A percentile compares a stretch with the other conserved stretches of the same genome.
Evolutionary conservation across 345 rosid genomes (phyloP).

Genomic region (Salix exigua): DNA sequence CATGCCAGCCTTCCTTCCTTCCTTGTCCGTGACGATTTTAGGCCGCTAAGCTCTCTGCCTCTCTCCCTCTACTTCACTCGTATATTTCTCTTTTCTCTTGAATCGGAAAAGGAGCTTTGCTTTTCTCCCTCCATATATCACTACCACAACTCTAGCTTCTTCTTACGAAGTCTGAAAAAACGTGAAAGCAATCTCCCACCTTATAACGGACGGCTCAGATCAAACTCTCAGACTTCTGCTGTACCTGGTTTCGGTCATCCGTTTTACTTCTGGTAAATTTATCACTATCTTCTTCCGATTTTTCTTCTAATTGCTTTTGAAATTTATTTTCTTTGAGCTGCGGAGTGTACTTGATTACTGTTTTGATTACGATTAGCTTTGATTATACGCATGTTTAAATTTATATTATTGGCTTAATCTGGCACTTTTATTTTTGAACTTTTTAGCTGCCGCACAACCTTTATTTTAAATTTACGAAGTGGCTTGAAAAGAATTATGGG

Average conservation of each 20-base stretch:
- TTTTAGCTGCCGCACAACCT: background rate
- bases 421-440: too few relatives aligned
- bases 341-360: background rate
- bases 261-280: constrained; percentile 13
- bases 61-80: background rate
- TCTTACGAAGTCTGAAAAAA: background rate
- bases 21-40: constrained; percentile 10
- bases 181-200: background rate
- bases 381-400: background rate
- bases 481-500: background rate
- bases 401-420: too few relatives aligned
- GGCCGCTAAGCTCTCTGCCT: background rate
- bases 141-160: background rate
- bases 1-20: background rate
- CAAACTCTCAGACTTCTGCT: constrained; percentile 8
- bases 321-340: background rate
- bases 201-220: constrained; percentile 11
- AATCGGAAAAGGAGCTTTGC: too few relatives aligned
- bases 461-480: background rate
- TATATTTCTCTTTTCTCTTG: background rate
- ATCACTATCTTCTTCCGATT: background rate
- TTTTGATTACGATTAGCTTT: background rate
- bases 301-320: background rate
- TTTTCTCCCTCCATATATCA: background rate
- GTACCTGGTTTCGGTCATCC: constrained; percentile 8